phyloP scores from a whole-genome alignment of 2,329 filamentous ascomycete genomes.

The Paecilomyces sp. region DNA sequence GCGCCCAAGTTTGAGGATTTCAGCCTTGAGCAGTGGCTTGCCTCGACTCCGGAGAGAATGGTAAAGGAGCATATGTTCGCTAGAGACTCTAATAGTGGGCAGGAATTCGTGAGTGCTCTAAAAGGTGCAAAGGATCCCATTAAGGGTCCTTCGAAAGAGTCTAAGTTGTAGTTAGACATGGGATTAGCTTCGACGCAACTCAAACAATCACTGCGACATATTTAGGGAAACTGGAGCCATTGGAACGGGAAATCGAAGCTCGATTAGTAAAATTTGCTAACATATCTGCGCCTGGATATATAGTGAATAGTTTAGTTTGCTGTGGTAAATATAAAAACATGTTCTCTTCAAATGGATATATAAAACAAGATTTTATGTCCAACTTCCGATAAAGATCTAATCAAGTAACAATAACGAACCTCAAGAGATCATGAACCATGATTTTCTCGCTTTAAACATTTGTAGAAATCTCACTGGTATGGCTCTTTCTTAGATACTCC shows the following conservation, averaged over 20 bases:
- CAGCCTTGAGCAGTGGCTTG: conserved; percentile 68
- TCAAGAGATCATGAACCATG: not conserved
- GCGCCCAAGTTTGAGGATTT: conserved; percentile 66
- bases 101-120: conserved; percentile 57
- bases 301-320: not conserved
- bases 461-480: not conserved
- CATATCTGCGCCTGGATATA: not conserved
- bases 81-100: conserved; percentile 52
- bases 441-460: not conserved
- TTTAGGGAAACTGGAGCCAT: not conserved
- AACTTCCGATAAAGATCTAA: not conserved
- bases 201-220: too few species aligned
- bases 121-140: conserved; percentile 46
- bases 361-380: not conserved
- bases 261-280: not conserved
- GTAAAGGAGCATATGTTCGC: conserved; percentile 61
- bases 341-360: not conserved
- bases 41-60: conserved; percentile 60
- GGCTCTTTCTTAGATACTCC: conserved; percentile 2
- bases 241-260: not conserved
- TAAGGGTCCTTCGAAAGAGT: not conserved
- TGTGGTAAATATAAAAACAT: not conserved
- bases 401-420: not conserved
- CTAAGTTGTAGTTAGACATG: not conserved
- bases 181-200: too few species aligned